Evolutionary conservation across 805 yeast genomes (phyloP).

Genomic region (Pichia exigua): DNA sequence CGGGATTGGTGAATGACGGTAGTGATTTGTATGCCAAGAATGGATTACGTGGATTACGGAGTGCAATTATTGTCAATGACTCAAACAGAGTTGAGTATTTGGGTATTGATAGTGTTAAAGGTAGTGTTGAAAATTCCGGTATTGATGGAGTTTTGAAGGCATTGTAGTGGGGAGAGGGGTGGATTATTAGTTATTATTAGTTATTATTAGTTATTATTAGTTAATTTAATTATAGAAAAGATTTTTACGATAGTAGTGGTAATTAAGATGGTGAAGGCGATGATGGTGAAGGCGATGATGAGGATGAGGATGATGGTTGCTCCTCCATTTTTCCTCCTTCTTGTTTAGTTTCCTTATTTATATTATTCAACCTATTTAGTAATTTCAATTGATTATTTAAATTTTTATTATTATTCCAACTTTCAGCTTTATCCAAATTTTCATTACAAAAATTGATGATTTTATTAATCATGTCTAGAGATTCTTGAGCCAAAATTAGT

Average conservation of each 20-base stretch:
- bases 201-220: neutral
- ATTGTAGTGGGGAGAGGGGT: neutral
- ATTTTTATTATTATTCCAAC: constrained; percentile 45
- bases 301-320: too few relatives aligned
- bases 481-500: constrained; percentile 77
- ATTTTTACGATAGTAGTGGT: neutral
- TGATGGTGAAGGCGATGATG: too few relatives aligned
- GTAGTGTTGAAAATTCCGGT: constrained; percentile 13
- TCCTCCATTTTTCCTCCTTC: too few relatives aligned
- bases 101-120: constrained; percentile 38
- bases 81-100: constrained; percentile 24
- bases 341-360: constrained; percentile 8
- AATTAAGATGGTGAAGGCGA: too few relatives aligned
- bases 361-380: constrained; percentile 21
- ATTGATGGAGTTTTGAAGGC: constrained; percentile 11
- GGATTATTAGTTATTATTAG: neutral
- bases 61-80: constrained; percentile 57
- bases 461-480: constrained; percentile 77
- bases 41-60: constrained; percentile 35
- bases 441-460: constrained; percentile 81
- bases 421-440: constrained; percentile 76
- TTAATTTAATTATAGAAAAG: neutral
- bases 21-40: constrained; percentile 8
- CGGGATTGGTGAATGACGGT: constrained; percentile 10
- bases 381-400: constrained; percentile 22